Conservation (phyloP, 768 basidiomycete species). For the Boletus huronensis region DNA sequence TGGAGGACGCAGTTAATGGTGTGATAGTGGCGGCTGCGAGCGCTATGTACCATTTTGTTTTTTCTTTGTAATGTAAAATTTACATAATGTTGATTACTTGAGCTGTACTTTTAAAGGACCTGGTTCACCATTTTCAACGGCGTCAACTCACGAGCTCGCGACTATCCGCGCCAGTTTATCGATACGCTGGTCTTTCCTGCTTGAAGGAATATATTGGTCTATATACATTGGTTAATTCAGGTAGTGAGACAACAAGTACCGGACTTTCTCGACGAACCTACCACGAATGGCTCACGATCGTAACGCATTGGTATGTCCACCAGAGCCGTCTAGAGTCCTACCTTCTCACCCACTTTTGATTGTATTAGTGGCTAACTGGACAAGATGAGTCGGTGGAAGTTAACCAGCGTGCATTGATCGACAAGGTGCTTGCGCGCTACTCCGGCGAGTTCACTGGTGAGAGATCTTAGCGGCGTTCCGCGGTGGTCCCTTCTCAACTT, state of each 20-base stretch:
- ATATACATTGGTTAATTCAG: not conserved
- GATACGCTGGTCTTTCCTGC: not conserved
- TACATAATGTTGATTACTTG: no score
- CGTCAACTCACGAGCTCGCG: not conserved
- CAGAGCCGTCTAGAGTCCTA: not conserved
- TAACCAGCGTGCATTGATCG: constrained; percentile 93
- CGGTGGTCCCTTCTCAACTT: not conserved
- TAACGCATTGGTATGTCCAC: constrained; percentile 24
- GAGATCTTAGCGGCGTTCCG: not conserved
- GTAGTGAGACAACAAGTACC: not conserved
- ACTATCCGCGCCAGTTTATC: not conserved
- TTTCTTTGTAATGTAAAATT: no score
- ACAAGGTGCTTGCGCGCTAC: constrained; percentile 95
- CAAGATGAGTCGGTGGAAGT: constrained; percentile 85
- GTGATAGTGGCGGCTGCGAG: no score
- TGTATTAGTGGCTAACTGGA: constrained; percentile 50
- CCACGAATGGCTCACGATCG: constrained; percentile 30
- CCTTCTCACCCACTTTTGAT: not conserved
- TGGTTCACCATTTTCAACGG: no score
- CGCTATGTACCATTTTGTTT: no score
- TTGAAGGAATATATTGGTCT: not conserved
- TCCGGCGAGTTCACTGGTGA: constrained; percentile 86
- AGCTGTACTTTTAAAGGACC: no score
- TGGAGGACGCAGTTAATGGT: no score
- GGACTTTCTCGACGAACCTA: not conserved